Evolutionary conservation across 305 asterid genomes (phyloP).

Genomic region (Fraxinus xanthoxyloides): DNA sequence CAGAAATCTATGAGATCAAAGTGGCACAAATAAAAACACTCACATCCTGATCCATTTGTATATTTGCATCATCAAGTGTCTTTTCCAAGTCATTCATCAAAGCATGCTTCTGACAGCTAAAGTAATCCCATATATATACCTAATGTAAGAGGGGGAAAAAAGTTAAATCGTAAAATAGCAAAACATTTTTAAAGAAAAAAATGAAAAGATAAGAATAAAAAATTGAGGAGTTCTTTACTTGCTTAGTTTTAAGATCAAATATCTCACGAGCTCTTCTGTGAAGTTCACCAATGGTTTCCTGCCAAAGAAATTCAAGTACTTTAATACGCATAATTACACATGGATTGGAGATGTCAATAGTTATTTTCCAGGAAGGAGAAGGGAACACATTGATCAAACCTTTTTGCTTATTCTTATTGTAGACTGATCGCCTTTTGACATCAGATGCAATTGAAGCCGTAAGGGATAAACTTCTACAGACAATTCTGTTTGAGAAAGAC

Average conservation of each 20-base stretch:
- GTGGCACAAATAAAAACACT: conserved; percentile 40
- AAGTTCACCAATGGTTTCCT: conserved; percentile 92
- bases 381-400: conserved; percentile 40
- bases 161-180: conserved; percentile 11
- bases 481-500: conserved; percentile 87
- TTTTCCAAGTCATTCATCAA: conserved; percentile 92
- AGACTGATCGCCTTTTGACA: conserved; percentile 77
- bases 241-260: conserved; percentile 72
- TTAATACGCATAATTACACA: conserved; percentile 9
- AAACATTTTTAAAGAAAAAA: conserved; percentile 6
- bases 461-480: conserved; percentile 97
- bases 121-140: conserved; percentile 91
- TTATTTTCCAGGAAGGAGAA: conserved; percentile 7
- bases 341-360: background rate
- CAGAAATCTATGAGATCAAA: conserved; percentile 15
- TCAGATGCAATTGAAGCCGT: conserved; percentile 86
- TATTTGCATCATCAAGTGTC: conserved; percentile 92
- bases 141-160: conserved; percentile 31
- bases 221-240: conserved; percentile 48
- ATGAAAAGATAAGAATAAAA: conserved; percentile 16
- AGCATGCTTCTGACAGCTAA: conserved; percentile 76
- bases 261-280: conserved; percentile 82
- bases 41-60: conserved; percentile 99
- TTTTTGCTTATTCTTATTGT: conserved; percentile 93
- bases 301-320: conserved; percentile 23